These are phyloP conservation scores for Apophysomyces elegans DNA, from an alignment of 371 early-diverging fungal species.

Conservation along the genomic window DNA sequence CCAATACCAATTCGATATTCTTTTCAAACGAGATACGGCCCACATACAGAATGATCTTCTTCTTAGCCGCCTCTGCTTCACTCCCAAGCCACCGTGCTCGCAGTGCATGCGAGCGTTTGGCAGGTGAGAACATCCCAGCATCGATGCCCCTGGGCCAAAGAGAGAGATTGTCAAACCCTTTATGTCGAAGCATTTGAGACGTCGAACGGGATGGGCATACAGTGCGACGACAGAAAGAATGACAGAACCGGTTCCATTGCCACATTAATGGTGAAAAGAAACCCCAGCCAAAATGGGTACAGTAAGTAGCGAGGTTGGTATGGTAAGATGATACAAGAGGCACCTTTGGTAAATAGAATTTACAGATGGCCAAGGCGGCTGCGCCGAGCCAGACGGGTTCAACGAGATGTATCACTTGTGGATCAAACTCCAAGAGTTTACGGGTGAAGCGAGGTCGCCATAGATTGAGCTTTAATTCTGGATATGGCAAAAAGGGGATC, in stretches of 20 bases:
- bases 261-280: slow-evolving; percentile 48
- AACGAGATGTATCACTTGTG: slow-evolving; percentile 53
- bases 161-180: slow-evolving; percentile 38
- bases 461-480: slow-evolving; percentile 53
- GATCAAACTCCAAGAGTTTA: slow-evolving; percentile 42
- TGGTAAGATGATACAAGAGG: slow-evolving; percentile 57
- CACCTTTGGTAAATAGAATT: slow-evolving; percentile 25
- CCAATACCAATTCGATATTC: slow-evolving; percentile 45
- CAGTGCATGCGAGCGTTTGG: slow-evolving; percentile 26
- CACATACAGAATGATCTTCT: slow-evolving; percentile 46
- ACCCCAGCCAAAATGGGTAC: slow-evolving; percentile 50
- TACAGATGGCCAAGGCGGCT: slow-evolving; percentile 30
- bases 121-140: slow-evolving; percentile 35
- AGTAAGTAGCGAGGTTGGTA: slow-evolving; percentile 53
- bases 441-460: slow-evolving; percentile 48
- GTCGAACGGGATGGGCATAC: slow-evolving; percentile 53
- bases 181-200: slow-evolving; percentile 23
- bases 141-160: slow-evolving; percentile 58
- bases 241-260: slow-evolving; percentile 54
- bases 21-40: slow-evolving; percentile 55
- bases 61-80: slow-evolving; percentile 17
- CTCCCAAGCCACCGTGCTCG: slow-evolving; percentile 37
- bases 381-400: slow-evolving; percentile 56
- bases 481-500: slow-evolving; percentile 49
- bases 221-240: slow-evolving; percentile 38